Evolutionary conservation across 305 asterid genomes (phyloP).

Genomic region (Fraxinus baroniana): DNA sequence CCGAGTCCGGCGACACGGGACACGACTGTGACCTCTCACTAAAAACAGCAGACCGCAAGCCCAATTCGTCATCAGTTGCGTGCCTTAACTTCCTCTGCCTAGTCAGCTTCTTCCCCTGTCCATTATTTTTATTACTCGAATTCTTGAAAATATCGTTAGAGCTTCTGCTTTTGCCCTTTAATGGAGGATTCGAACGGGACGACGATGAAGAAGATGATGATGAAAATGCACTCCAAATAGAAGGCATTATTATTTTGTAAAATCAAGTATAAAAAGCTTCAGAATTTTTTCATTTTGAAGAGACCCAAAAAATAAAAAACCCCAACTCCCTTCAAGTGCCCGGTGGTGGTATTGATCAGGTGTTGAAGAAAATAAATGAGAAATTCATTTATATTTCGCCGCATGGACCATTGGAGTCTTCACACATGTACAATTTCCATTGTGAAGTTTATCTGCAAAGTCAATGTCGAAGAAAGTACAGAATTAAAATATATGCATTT

Average conservation of each 20-base stretch:
- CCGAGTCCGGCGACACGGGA: slow-evolving; percentile 63
- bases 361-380: background rate
- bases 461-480: slow-evolving; percentile 26
- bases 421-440: slow-evolving; percentile 22
- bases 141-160: slow-evolving; percentile 35
- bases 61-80: slow-evolving; percentile 52
- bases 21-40: slow-evolving; percentile 39
- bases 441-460: slow-evolving; percentile 19
- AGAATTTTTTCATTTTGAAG: background rate
- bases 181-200: slow-evolving; percentile 32
- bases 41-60: slow-evolving; percentile 21
- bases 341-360: slow-evolving; percentile 2
- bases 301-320: background rate
- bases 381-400: background rate
- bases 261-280: background rate
- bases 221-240: slow-evolving; percentile 50
- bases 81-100: slow-evolving; percentile 59
- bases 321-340: background rate
- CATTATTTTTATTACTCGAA: background rate
- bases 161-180: slow-evolving; percentile 46
- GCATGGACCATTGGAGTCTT: slow-evolving; percentile 28
- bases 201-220: slow-evolving; percentile 25
- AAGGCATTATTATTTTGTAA: slow-evolving; percentile 37
- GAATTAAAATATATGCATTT: background rate
- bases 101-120: slow-evolving; percentile 38